Evolutionary conservation across 2,329 filamentous ascomycete genomes (phyloP).

Genomic region (Myrmaecium sp.): DNA sequence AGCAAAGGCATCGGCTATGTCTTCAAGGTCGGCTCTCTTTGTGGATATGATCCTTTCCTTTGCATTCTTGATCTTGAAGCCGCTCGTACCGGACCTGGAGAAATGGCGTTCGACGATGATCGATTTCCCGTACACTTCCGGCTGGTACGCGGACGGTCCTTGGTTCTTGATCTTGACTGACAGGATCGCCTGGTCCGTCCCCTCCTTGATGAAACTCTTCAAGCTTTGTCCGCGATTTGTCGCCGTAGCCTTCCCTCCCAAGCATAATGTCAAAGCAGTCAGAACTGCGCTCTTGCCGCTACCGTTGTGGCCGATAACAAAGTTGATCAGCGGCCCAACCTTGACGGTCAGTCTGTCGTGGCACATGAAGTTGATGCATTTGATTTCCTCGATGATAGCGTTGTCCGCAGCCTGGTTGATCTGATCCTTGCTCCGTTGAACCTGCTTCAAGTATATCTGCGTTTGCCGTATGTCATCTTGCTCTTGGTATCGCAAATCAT

Average conservation of each 20-base stretch:
- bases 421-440: conserved; percentile 9
- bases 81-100: conserved; percentile 52
- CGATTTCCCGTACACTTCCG: conserved; percentile 62
- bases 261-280: conserved; percentile 79
- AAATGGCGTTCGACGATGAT: conserved; percentile 91
- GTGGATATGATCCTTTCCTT: conserved; percentile 56
- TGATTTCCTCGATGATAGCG: conserved; percentile 76
- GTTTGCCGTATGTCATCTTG: conserved; percentile 13
- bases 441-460: conserved; percentile 14
- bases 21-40: conserved; percentile 74
- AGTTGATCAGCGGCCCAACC: conserved; percentile 91
- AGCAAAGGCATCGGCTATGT: conserved; percentile 84
- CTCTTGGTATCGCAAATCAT: conserved; percentile 7
- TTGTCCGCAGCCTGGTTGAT: conserved; percentile 59
- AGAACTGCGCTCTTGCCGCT: conserved; percentile 94
- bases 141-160: conserved; percentile 69
- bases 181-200: conserved; percentile 29
- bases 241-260: conserved; percentile 85
- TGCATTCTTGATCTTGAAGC: conserved; percentile 73
- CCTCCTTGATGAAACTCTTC: conserved; percentile 66
- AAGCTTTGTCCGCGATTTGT: conserved; percentile 85
- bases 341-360: conserved; percentile 66
- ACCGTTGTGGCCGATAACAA: conserved; percentile 93
- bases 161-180: conserved; percentile 82
- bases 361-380: conserved; percentile 92